Base-by-base conservation (phyloP, 495 filamentous ascomycete genomes). In the Usnea hakonensis region DNA sequence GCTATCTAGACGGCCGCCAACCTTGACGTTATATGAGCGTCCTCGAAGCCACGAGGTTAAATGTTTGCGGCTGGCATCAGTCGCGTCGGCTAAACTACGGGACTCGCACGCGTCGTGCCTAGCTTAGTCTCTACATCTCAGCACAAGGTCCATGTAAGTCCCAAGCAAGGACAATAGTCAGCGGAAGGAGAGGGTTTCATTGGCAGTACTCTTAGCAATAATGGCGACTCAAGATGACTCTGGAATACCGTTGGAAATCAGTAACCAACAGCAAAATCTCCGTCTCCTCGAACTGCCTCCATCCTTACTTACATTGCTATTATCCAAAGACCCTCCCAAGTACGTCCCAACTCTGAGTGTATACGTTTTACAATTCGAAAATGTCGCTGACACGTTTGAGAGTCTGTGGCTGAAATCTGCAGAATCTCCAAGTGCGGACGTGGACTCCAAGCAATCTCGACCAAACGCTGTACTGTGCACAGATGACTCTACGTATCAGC, bases 241-340 rank as follows among this genome's bases (percentile, higher is more conserved):
- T 13, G 82, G 80, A 48, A 84, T 90, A 64, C 77, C 83, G 2
- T 84, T 94, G 61, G 79, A 78, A n/a, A 78, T 90, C 65, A 76
- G 77, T 37, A 78, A 80, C 16, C 76, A 80, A 43, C 81, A 84
- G 64, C 75, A 83, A 58, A 81, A 82, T 7, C 88, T 91, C 71
- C 84, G 86, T 35, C 77, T 96, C 14, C 76, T 96, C n/a, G 91
- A 96, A 71, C 82, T 97, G 1, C 85, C 91, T 5, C 78, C 86
- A 10, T 87, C 90, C 28, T 73, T 96, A 11, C 78, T 90, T 13
- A 78, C 83, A 16, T 73, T 89, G 9, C 74, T 95, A 14, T 78
- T 85, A 50, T 83, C 84, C 0, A 72, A 79, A 8, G 73, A 83
- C 67, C 78, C 84, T 53, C 83, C 86, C 0, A 74, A 73, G 86